Conservation (phyloP, 2,329 filamentous ascomycete genomes). For the Fusarium sp. region DNA sequence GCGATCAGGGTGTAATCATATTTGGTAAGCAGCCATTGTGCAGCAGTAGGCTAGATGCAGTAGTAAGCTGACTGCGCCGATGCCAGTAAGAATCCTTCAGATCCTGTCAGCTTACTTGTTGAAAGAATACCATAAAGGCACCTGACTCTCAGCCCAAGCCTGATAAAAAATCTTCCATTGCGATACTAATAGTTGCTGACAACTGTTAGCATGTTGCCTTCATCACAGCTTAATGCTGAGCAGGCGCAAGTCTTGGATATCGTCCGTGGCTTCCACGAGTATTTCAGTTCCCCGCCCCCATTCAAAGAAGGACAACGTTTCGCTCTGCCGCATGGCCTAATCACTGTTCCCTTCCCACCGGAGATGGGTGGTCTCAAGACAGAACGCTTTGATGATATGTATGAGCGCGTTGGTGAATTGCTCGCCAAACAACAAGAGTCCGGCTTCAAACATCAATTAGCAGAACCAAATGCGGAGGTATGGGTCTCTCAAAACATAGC, state of each 20-base stretch:
- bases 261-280: neutral
- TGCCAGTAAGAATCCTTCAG: neutral
- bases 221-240: neutral
- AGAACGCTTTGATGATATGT: neutral
- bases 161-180: neutral
- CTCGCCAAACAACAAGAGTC: neutral
- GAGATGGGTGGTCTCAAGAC: neutral
- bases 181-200: neutral
- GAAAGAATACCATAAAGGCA: neutral
- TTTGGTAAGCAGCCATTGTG: neutral
- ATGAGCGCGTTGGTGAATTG: neutral
- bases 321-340: neutral
- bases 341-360: neutral
- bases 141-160: neutral
- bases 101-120: neutral
- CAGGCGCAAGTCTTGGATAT: neutral
- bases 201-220: neutral
- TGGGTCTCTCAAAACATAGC: neutral
- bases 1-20: accelerated
- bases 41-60: neutral
- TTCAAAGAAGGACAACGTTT: neutral
- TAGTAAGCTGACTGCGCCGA: neutral
- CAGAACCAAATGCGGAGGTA: neutral
- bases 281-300: neutral
- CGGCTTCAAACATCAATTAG: neutral